Percentiles rank a stretch among this genome's conserved stretches.
Conservation (phyloP, 495 filamentous ascomycete species). For the Penicillium riverlandense region DNA sequence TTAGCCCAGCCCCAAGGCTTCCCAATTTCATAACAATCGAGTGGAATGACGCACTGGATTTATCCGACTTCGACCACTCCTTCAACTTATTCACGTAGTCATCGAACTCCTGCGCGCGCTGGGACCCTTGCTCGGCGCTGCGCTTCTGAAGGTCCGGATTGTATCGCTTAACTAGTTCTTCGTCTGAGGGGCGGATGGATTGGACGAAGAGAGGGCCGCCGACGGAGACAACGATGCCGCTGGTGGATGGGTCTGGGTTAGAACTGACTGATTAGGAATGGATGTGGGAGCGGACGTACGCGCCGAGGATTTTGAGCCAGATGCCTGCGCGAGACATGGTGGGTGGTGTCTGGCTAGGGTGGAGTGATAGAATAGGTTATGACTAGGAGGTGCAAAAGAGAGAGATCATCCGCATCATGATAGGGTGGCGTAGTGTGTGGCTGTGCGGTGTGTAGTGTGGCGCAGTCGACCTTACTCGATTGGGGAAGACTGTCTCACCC, state of each 20-base stretch:
- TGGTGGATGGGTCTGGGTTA: conserved; percentile 25
- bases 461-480: not conserved
- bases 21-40: not conserved
- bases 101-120: conserved; percentile 76
- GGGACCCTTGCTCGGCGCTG: conserved; percentile 65
- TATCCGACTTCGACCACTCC: conserved; percentile 83
- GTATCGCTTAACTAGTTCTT: conserved; percentile 87
- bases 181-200: conserved; percentile 77
- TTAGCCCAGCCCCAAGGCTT: not conserved
- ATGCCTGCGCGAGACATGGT: conserved; percentile 45
- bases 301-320: conserved; percentile 48
- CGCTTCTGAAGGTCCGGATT: conserved; percentile 87
- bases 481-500: too few relatives aligned
- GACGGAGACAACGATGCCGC: conserved; percentile 59
- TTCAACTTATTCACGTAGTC: conserved; percentile 78
- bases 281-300: conserved; percentile 28
- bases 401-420: too few relatives aligned
- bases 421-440: conserved; percentile 8
- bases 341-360: conserved; percentile 2
- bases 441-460: conserved; percentile 9
- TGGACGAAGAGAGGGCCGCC: conserved; percentile 82
- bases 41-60: conserved; percentile 56
- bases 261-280: not conserved
- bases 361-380: conserved; percentile 1
- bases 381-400: not conserved